phyloP scores from a whole-genome alignment of 805 yeast species.

The Saccharomycopsis fermentans region DNA sequence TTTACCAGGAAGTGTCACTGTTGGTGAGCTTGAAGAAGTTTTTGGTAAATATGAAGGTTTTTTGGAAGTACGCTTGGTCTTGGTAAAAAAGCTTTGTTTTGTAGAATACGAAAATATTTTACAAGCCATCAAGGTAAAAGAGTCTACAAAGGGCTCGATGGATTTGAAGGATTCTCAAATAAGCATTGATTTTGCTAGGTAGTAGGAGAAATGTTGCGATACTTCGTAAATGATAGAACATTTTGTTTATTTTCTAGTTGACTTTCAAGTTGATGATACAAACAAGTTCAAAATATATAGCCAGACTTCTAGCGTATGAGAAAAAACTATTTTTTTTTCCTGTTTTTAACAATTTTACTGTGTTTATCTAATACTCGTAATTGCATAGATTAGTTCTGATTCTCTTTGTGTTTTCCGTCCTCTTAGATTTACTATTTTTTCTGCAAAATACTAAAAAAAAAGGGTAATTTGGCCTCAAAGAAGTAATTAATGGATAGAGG shows the following conservation, averaged over 20 bases:
- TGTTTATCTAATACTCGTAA: too few relatives aligned
- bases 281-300: too few relatives aligned
- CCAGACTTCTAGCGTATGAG: too few relatives aligned
- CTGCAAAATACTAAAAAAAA: not conserved
- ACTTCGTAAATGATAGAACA: not conserved
- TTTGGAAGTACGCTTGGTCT: constrained; percentile 54
- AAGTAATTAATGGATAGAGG: not conserved
- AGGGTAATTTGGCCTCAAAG: not conserved
- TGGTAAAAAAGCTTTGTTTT: constrained; percentile 63
- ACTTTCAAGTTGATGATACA: too few relatives aligned
- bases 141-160: constrained; percentile 20
- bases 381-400: not conserved
- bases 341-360: not conserved
- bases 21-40: constrained; percentile 30
- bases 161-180: constrained; percentile 18
- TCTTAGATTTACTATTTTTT: not conserved
- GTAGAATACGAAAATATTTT: constrained; percentile 59
- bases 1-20: constrained; percentile 37
- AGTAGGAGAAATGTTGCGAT: constrained; percentile 7
- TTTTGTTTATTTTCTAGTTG: not conserved
- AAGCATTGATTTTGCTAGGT: constrained; percentile 24
- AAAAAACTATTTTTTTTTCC: too few relatives aligned
- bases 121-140: constrained; percentile 37
- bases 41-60: constrained; percentile 53
- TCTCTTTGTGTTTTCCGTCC: not conserved